These are phyloP conservation scores for Penicillium palitans DNA, from an alignment of 2,329 filamentous ascomycete species.

Conservation along the genomic window DNA sequence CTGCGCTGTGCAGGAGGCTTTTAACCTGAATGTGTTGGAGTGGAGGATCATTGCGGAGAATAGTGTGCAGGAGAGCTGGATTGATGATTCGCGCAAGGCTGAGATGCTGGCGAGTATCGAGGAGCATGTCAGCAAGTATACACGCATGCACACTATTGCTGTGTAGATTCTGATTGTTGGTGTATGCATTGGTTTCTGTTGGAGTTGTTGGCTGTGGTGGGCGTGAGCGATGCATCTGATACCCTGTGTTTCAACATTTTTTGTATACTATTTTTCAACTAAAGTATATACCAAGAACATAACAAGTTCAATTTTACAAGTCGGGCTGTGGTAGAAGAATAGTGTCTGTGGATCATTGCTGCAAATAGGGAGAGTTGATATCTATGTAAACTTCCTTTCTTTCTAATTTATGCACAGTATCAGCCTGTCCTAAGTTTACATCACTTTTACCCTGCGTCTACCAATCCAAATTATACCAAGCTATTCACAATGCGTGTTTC, in stretches of 20 bases:
- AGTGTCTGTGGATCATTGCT: too few relatives aligned
- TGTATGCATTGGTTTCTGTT: background rate
- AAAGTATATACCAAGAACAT: conserved; percentile 39
- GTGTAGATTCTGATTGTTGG: conserved; percentile 1
- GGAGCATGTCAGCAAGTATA: conserved; percentile 31
- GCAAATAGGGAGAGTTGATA: too few relatives aligned
- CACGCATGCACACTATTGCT: conserved; percentile 12
- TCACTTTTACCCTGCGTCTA: too few relatives aligned
- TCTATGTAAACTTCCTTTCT: too few relatives aligned
- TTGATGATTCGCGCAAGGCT: conserved; percentile 61
- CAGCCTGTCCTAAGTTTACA: too few relatives aligned
- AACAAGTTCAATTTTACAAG: background rate
- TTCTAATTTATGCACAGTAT: too few relatives aligned
- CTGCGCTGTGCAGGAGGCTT: conserved; percentile 72
- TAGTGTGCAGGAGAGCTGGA: conserved; percentile 70
- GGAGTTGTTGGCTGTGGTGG: background rate
- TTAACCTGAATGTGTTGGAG: conserved; percentile 61
- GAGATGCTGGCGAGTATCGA: conserved; percentile 51
- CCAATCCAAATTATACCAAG: too few relatives aligned
- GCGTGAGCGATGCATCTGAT: conserved; percentile 15
- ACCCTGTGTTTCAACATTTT: conserved; percentile 26
- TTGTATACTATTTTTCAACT: conserved; percentile 20
- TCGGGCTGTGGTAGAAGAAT: too few relatives aligned
- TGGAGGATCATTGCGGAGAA: conserved; percentile 66
- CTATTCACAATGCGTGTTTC: too few relatives aligned